phyloP scores from a whole-genome alignment of 2,329 filamentous ascomycete species.

The Nemania sp. region DNA sequence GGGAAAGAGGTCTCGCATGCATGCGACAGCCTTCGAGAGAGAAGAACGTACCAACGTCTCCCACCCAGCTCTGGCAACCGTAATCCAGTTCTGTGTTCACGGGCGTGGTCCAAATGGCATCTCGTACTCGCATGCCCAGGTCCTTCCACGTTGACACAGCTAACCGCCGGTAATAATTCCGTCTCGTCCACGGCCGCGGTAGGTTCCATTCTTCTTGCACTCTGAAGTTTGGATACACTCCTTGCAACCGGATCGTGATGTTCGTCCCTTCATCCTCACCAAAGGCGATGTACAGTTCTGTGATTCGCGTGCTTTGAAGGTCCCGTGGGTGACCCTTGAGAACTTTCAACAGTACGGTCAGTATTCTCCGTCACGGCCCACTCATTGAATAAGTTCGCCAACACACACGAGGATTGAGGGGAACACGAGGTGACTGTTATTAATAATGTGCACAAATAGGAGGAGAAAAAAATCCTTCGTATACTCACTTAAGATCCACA shows the following conservation, averaged over 20 bases:
- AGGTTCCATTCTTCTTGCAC: constrained; percentile 36
- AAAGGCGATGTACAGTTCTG: constrained; percentile 39
- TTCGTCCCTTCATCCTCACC: constrained; percentile 38
- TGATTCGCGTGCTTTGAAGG: constrained; percentile 37
- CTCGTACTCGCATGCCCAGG: constrained; percentile 32
- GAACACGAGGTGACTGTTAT: not conserved
- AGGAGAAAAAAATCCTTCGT: not conserved
- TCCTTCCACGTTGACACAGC: constrained; percentile 35
- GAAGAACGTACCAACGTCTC: constrained; percentile 32
- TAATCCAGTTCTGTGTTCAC: constrained; percentile 37
- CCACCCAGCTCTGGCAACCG: constrained; percentile 38
- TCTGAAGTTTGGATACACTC: constrained; percentile 35
- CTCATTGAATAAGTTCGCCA: not conserved
- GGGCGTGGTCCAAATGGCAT: constrained; percentile 34
- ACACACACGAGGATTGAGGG: not conserved
- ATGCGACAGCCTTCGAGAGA: not conserved
- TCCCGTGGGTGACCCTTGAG: constrained; percentile 40
- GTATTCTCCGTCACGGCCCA: not conserved
- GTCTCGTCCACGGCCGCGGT: constrained; percentile 33
- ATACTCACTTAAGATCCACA: constrained; percentile 38
- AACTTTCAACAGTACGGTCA: constrained; percentile 25
- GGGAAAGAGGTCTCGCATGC: not conserved
- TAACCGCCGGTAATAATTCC: constrained; percentile 37
- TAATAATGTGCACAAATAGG: not conserved
- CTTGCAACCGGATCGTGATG: constrained; percentile 39